These are phyloP conservation scores for Dothideomycetes sp. DNA, from an alignment of 2,329 filamentous ascomycete genomes.

Conservation along the genomic window DNA sequence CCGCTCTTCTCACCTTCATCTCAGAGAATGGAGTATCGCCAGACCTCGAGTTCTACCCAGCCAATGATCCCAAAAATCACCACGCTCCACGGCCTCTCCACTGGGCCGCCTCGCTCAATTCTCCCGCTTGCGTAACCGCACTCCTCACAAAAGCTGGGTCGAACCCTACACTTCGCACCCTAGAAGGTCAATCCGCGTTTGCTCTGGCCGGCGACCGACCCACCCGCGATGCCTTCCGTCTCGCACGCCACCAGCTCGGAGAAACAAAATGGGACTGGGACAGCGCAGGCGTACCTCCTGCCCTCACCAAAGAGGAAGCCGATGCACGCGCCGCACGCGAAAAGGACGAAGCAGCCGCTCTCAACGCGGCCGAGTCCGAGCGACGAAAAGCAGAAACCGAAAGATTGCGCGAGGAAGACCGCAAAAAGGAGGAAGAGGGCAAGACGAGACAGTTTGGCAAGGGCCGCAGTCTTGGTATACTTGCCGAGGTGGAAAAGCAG, in stretches of 20 bases:
- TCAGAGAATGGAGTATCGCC: constrained; percentile 60
- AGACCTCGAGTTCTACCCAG: constrained; percentile 65
- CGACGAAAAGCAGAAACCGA: constrained; percentile 66
- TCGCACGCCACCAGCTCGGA: constrained; percentile 73
- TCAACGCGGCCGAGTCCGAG: constrained; percentile 49
- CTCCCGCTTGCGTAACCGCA: constrained; percentile 63
- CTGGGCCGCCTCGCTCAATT: constrained; percentile 71
- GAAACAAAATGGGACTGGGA: constrained; percentile 73
- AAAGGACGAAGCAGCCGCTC: constrained; percentile 54
- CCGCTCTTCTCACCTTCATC: constrained; percentile 75
- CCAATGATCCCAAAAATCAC: constrained; percentile 54
- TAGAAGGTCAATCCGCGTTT: constrained; percentile 74
- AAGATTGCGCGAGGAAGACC: constrained; percentile 56
- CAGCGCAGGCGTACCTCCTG: constrained; percentile 56
- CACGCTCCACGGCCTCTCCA: constrained; percentile 80
- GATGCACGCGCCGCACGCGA: constrained; percentile 61
- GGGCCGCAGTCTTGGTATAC: constrained; percentile 33
- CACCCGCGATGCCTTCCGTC: constrained; percentile 83
- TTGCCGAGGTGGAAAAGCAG: constrained; percentile 36
- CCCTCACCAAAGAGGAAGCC: constrained; percentile 60
- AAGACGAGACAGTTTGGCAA: constrained; percentile 40
- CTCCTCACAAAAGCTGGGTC: constrained; percentile 65
- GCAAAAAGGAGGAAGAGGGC: constrained; percentile 39
- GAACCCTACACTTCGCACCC: constrained; percentile 59
- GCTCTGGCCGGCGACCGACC: constrained; percentile 76